These are phyloP conservation scores for Gossypium bickii DNA, from an alignment of 345 rosid species.

Conservation along the genomic window DNA sequence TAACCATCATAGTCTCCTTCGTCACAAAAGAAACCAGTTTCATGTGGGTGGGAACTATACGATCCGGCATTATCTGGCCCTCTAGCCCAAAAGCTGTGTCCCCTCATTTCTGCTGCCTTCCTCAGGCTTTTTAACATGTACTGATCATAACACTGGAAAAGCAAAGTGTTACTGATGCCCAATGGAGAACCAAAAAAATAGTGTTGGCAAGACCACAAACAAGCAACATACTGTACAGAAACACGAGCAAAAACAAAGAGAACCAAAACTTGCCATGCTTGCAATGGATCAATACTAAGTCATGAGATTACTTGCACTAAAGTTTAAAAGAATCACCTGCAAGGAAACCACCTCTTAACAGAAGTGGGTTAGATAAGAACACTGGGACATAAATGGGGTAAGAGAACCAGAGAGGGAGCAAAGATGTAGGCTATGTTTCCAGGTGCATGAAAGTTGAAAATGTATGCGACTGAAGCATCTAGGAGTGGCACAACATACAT, in stretches of 20 bases:
- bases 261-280: not conserved
- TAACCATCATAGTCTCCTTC: constrained; percentile 91
- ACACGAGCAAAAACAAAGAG: constrained; percentile 3
- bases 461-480: not conserved
- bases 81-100: constrained; percentile 75
- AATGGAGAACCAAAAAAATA: not conserved
- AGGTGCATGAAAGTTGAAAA: not conserved
- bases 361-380: not conserved
- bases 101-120: constrained; percentile 82
- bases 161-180: not conserved
- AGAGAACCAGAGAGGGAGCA: not conserved
- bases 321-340: not conserved
- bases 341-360: not conserved
- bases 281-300: not conserved
- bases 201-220: not conserved
- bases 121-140: constrained; percentile 69
- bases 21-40: constrained; percentile 90
- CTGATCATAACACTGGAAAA: constrained; percentile 79
- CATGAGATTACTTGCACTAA: not conserved
- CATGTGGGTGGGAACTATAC: constrained; percentile 81
- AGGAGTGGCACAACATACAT: not conserved
- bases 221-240: not conserved
- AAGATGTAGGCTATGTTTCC: not conserved
- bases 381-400: not conserved
- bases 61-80: constrained; percentile 90